Conservation (phyloP, 768 basidiomycete species). For the Leccinum olivaceopallidum region DNA sequence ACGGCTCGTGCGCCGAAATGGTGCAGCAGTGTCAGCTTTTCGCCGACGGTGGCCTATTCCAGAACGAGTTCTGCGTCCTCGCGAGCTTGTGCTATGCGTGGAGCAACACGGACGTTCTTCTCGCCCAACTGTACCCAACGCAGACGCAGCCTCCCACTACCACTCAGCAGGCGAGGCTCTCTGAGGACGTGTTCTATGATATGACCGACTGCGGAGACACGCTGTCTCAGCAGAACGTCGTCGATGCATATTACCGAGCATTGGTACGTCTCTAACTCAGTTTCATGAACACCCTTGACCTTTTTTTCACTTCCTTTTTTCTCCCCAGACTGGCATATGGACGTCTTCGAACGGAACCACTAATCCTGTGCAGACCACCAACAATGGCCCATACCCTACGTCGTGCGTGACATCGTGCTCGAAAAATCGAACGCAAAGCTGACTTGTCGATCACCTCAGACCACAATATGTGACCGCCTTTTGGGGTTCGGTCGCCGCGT, state of each 20-base stretch:
- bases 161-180: slow-evolving; percentile 14
- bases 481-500: slow-evolving; percentile 24
- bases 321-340: slow-evolving; percentile 19
- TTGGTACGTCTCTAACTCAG: slow-evolving; percentile 12
- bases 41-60: slow-evolving; percentile 24
- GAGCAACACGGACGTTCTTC: slow-evolving; percentile 23
- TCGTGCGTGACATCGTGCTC: slow-evolving; percentile 8
- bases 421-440: not conserved
- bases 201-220: slow-evolving; percentile 19
- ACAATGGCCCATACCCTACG: slow-evolving; percentile 24
- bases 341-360: slow-evolving; percentile 2
- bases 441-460: slow-evolving; percentile 4
- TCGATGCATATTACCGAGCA: slow-evolving; percentile 23
- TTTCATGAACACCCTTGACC: not conserved
- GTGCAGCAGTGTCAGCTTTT: slow-evolving; percentile 18
- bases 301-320: not conserved
- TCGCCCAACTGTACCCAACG: slow-evolving; percentile 13
- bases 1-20: slow-evolving; percentile 24
- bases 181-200: slow-evolving; percentile 19
- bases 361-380: slow-evolving; percentile 6
- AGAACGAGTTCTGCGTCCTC: slow-evolving; percentile 26
- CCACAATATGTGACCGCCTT: slow-evolving; percentile 22
- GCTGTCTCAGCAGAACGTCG: slow-evolving; percentile 22
- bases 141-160: slow-evolving; percentile 11
- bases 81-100: slow-evolving; percentile 27